These are phyloP conservation scores for Hibiscus syriacus DNA, from an alignment of 345 rosid genomes.

Conservation along the genomic window DNA sequence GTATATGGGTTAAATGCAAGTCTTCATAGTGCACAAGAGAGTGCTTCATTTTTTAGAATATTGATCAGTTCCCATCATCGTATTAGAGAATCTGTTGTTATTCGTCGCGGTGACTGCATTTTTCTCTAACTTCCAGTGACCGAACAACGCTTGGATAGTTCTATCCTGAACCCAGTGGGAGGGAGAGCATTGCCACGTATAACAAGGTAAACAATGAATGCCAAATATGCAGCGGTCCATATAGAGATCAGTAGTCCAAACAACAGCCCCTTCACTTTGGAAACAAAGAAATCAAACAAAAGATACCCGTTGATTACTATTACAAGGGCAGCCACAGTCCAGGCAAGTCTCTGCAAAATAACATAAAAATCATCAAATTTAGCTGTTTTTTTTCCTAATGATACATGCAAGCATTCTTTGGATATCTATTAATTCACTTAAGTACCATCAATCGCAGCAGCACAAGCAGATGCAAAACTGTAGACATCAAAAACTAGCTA, in stretches of 20 bases:
- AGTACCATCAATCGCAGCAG: neutral
- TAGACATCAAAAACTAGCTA: neutral
- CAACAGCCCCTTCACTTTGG: constrained; percentile 57
- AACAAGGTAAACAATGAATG: constrained; percentile 67
- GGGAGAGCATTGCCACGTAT: constrained; percentile 32
- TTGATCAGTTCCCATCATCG: neutral
- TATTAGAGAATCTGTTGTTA: neutral
- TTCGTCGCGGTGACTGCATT: neutral
- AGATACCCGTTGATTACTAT: too few species aligned
- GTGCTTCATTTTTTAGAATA: neutral
- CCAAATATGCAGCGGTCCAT: constrained; percentile 51
- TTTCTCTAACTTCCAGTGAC: constrained; percentile 4
- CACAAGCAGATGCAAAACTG: neutral
- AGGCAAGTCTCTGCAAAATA: constrained; percentile 46
- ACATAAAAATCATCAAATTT: neutral
- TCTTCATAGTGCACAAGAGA: constrained; percentile 9
- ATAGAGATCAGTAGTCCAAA: constrained; percentile 40
- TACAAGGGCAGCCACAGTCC: too few species aligned
- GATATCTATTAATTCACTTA: neutral
- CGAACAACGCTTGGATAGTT: constrained; percentile 35
- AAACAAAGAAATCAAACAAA: too few species aligned
- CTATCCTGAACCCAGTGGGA: constrained; percentile 34
- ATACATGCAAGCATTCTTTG: neutral
- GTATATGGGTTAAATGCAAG: too few species aligned
- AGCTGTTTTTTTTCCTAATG: neutral